A percentile compares a stretch with the other conserved stretches of the same genome.
Evolutionary conservation across 2,329 filamentous ascomycete genomes (phyloP).

Genomic region (Microcera coccophila): DNA sequence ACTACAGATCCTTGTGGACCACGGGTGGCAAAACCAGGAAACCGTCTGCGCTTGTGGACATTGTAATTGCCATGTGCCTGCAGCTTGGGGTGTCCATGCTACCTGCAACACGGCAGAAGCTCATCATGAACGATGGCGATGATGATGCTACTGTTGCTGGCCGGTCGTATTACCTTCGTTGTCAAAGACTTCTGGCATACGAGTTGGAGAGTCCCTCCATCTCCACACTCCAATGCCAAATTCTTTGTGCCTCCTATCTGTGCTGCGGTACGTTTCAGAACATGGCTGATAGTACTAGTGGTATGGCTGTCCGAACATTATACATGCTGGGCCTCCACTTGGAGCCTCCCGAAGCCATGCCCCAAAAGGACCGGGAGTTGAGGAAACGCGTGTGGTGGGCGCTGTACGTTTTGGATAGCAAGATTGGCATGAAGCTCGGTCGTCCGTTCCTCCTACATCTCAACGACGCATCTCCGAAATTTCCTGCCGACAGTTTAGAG

Average conservation of each 20-base stretch:
- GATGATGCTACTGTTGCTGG: conserved; percentile 42
- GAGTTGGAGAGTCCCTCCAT: conserved; percentile 47
- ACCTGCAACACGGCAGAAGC: conserved; percentile 12
- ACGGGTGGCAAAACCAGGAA: conserved; percentile 29
- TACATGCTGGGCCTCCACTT: conserved; percentile 47
- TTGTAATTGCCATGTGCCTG: conserved; percentile 49
- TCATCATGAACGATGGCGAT: conserved; percentile 15
- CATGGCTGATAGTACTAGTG: conserved; percentile 40
- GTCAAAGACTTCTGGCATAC: conserved; percentile 40
- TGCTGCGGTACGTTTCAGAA: conserved; percentile 47
- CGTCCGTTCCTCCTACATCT: conserved; percentile 38
- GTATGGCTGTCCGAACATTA: conserved; percentile 41
- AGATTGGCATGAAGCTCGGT: conserved; percentile 44
- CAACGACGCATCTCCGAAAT: conserved; percentile 31
- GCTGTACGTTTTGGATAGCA: conserved; percentile 46
- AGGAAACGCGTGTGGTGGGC: conserved; percentile 52
- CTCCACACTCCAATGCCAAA: conserved; percentile 45
- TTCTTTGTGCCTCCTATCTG: conserved; percentile 44
- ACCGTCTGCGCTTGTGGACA: conserved; percentile 49
- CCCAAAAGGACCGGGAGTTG: conserved; percentile 37
- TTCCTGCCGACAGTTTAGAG: conserved; percentile 28
- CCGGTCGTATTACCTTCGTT: conserved; percentile 44
- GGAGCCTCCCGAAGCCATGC: conserved; percentile 37
- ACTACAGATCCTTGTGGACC: conserved; percentile 42
- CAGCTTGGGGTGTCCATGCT: conserved; percentile 37